Evolutionary conservation across 192 early-diverging fungal genomes (phyloP).

Genomic region (Entophlyctis helioformis): DNA sequence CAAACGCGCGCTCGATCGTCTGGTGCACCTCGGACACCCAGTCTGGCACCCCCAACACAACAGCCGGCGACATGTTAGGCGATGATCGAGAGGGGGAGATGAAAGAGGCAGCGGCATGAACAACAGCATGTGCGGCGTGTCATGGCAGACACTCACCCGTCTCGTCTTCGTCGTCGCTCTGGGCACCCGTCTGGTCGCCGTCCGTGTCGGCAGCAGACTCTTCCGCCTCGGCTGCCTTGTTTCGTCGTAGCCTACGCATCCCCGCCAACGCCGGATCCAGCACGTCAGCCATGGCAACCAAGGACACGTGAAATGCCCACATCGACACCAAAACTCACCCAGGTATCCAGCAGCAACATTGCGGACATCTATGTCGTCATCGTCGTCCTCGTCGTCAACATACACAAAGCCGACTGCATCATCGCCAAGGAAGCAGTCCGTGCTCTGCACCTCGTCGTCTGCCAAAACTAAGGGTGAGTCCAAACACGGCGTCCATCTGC

Average conservation of each 20-base stretch:
- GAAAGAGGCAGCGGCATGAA: too few relatives aligned
- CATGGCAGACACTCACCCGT: slow-evolving; percentile 1
- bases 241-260: too few relatives aligned
- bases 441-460: too few relatives aligned
- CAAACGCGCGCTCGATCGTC: slow-evolving; percentile 72
- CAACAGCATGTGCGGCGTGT: too few relatives aligned
- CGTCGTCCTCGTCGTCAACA: slow-evolving; percentile 39
- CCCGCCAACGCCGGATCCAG: too few relatives aligned
- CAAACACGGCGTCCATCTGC: too few relatives aligned
- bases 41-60: too few relatives aligned
- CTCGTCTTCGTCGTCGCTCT: slow-evolving; percentile 5
- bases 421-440: too few relatives aligned
- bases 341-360: too few relatives aligned
- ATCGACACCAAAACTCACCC: slow-evolving; percentile 3
- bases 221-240: slow-evolving; percentile 1
- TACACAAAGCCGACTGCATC: slow-evolving; percentile 25
- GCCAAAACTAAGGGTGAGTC: too few relatives aligned
- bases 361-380: slow-evolving; percentile 25
- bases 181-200: not conserved
- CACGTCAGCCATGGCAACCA: not conserved
- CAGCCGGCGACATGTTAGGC: too few relatives aligned
- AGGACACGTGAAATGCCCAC: not conserved
- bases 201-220: slow-evolving; percentile 9
- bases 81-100: too few relatives aligned
- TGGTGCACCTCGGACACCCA: slow-evolving; percentile 47